These are phyloP conservation scores for Pouteria glomerata DNA, from an alignment of 148 eudicot genomes.

Conservation along the genomic window DNA sequence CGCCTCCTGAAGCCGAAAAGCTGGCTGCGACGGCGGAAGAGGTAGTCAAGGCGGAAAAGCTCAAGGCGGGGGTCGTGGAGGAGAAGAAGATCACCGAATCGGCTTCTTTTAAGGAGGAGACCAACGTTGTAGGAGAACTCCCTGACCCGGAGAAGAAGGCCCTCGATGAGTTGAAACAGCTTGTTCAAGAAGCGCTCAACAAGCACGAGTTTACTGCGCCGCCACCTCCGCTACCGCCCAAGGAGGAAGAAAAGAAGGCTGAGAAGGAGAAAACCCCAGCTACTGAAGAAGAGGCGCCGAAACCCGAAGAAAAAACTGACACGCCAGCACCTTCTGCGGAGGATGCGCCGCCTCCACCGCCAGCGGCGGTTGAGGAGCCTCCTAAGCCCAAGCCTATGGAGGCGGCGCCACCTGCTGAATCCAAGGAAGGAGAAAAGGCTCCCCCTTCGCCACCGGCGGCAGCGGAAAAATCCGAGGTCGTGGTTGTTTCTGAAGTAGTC, in stretches of 20 bases:
- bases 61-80: background rate
- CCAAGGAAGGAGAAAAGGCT: background rate
- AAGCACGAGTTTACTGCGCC: slow-evolving; percentile 12
- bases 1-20: background rate
- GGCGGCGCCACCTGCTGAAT: background rate
- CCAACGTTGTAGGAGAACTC: slow-evolving; percentile 51
- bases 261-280: background rate
- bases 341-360: no score
- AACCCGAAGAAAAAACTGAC: background rate
- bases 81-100: background rate
- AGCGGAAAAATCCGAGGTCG: background rate
- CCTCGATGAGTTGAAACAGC: slow-evolving; percentile 43
- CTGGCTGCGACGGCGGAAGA: background rate
- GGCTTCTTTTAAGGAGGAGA: slow-evolving; percentile 67
- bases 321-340: background rate
- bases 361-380: background rate
- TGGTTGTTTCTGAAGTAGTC: background rate
- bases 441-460: background rate
- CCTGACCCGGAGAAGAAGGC: slow-evolving; percentile 41
- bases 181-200: slow-evolving; percentile 33
- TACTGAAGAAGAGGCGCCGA: background rate
- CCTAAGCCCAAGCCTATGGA: background rate
- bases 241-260: background rate
- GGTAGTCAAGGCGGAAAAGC: background rate
- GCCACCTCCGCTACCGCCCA: slow-evolving; percentile 1